phyloP scores from a whole-genome alignment of 2,329 filamentous ascomycete species.

The Colletotrichum orbiculare region DNA sequence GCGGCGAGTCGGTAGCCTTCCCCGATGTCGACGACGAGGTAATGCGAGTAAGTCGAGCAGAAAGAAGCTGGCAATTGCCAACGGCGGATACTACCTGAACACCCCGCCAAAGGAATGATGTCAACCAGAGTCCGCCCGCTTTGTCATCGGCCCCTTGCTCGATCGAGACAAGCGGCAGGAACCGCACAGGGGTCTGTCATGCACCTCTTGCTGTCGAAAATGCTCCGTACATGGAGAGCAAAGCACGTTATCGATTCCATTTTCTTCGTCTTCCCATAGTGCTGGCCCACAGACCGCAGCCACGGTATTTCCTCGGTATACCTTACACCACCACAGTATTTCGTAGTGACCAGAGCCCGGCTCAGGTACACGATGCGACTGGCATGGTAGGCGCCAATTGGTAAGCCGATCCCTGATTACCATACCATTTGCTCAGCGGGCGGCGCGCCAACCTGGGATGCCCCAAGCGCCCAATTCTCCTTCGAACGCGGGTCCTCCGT shows the following conservation, averaged over 20 bases:
- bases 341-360: too few species aligned
- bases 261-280: background rate
- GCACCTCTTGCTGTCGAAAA: conserved; percentile 9
- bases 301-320: background rate
- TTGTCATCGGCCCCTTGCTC: conserved; percentile 8
- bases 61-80: background rate
- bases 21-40: too few species aligned
- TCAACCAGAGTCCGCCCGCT: conserved; percentile 11
- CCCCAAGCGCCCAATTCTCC: conserved; percentile 28
- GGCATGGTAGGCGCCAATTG: conserved; percentile 3
- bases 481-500: conserved; percentile 47
- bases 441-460: background rate
- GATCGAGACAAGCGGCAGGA: background rate
- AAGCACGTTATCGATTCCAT: conserved; percentile 19
- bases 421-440: conserved; percentile 34
- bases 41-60: background rate
- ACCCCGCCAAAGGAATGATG: conserved; percentile 25
- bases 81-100: background rate
- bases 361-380: background rate
- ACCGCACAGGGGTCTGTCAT: conserved; percentile 2
- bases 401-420: conserved; percentile 31
- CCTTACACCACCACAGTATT: background rate
- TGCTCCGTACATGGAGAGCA: background rate
- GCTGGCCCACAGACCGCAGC: background rate
- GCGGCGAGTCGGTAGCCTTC: too few species aligned